Evolutionary conservation across 225 moss, liverwort and hornwort genomes (phyloP), one percentile per base, ranked within the genome.

Genomic region (Sphagnum contortum): DNA sequence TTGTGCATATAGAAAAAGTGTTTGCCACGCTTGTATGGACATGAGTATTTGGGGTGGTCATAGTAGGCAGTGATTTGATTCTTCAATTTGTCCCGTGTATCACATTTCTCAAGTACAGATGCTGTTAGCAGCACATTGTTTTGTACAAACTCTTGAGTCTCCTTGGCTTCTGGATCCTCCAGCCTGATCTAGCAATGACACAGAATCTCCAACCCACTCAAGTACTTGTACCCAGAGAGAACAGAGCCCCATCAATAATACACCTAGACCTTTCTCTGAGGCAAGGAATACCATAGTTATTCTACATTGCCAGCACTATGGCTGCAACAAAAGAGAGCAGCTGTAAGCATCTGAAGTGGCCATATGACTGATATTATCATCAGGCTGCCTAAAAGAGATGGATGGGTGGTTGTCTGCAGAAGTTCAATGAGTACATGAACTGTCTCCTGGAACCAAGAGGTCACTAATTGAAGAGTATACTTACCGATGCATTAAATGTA

Each of bases 141-240:
- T 44, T 84, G 71, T 4, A 90, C 75, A 8, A 86, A 93, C 4
- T 45, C 67, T 68, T 79, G 79, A 3, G 83, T 83, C 48, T 78
- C 77, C 62, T 78, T 70, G 5, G 90, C 68, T 73, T 93, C 83
- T 48, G 90, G 90, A 61, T 90, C 86, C 69, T 93, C 93, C 86
- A 93, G 69, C 79, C 89, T 92, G 81, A 55, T 66, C 63, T 52
- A 58, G 2, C 57, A 57, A 68, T 10, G 44, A 10, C n/a, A 11
- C 8, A 57, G 56, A 11, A 11, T 13, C 13, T 57, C n/a, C 8
- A 57, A 57, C 8, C 56, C 13, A 13, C 11, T 8, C 11, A 0
- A 8, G 13, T 57, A 9, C 2, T 12, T 57, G 56, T 4, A 57
- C 5, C 7, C 13, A 11, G 56, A 11, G 56, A 3, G n/a, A 4